Percentiles rank a stretch among this genome's conserved stretches.
These are phyloP conservation scores for Penicillium carneum DNA, from an alignment of 2,329 filamentous ascomycete species.

Conservation along the genomic window DNA sequence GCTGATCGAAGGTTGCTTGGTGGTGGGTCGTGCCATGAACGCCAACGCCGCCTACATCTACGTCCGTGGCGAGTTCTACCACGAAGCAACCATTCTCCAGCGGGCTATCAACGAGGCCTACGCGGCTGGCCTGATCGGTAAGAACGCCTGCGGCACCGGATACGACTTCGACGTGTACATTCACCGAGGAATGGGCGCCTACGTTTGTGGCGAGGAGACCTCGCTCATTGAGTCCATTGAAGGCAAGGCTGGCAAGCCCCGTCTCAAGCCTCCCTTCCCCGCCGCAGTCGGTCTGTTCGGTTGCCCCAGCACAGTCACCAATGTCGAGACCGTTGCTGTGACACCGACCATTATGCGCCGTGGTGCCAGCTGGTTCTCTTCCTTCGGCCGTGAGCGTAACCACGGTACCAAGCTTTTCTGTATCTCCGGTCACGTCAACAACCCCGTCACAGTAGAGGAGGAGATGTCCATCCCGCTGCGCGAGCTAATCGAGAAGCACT, in stretches of 20 bases:
- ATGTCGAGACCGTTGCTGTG: slow-evolving; percentile 95
- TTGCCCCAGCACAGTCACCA: slow-evolving; percentile 96
- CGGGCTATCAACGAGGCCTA: slow-evolving; percentile 97
- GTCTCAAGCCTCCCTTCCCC: slow-evolving; percentile 97
- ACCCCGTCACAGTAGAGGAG: slow-evolving; percentile 96
- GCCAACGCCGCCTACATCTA: slow-evolving; percentile 98
- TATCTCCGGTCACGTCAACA: slow-evolving; percentile 98
- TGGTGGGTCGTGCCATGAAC: slow-evolving; percentile 98
- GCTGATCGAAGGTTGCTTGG: slow-evolving; percentile 93
- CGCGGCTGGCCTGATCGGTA: slow-evolving; percentile 89
- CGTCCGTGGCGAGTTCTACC: slow-evolving; percentile 97
- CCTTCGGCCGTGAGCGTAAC: slow-evolving; percentile 94
- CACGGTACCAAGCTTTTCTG: slow-evolving; percentile 97
- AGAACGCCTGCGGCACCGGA: slow-evolving; percentile 95
- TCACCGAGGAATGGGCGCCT: slow-evolving; percentile 95
- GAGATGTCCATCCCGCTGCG: slow-evolving; percentile 98
- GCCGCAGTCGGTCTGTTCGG: slow-evolving; percentile 96
- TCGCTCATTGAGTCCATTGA: slow-evolving; percentile 97
- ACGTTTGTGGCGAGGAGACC: slow-evolving; percentile 97
- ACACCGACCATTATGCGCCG: slow-evolving; percentile 94
- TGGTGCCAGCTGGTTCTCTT: slow-evolving; percentile 89
- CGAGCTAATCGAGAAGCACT: slow-evolving; percentile 97
- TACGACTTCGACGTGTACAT: slow-evolving; percentile 98
- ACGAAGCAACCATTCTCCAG: slow-evolving; percentile 92
- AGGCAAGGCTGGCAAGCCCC: slow-evolving; percentile 97